Evolutionary conservation across 31 red algal genomes (phyloP).

Genomic region (Asparagopsis taxiformis): DNA sequence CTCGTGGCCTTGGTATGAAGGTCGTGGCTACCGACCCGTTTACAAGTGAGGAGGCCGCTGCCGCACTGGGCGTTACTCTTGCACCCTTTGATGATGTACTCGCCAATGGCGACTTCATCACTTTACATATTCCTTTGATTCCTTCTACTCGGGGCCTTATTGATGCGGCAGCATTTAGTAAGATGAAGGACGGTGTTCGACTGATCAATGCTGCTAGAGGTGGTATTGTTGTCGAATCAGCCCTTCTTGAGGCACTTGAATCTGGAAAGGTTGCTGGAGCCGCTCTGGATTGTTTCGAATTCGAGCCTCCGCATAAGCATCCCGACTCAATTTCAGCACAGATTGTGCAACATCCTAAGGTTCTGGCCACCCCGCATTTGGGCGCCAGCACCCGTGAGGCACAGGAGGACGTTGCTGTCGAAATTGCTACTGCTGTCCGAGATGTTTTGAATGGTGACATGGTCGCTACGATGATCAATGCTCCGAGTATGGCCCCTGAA

Average conservation of each 20-base stretch:
- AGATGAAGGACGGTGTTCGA: constrained; percentile 80
- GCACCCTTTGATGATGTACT: constrained; percentile 62
- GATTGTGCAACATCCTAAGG: constrained; percentile 71
- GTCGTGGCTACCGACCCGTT: constrained; percentile 95
- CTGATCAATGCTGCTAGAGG: constrained; percentile 97
- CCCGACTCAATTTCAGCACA: constrained; percentile 84
- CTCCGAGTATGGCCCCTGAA: constrained; percentile 76
- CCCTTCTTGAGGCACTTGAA: constrained; percentile 88
- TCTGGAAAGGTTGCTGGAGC: constrained; percentile 84
- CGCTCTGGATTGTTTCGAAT: constrained; percentile 91
- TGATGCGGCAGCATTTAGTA: constrained; percentile 54
- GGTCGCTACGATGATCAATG: constrained; percentile 93
- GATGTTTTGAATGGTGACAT: constrained; percentile 77
- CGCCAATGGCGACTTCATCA: constrained; percentile 83
- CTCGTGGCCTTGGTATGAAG: constrained; percentile 91
- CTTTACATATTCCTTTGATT: constrained; percentile 94
- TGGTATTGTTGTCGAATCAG: constrained; percentile 89
- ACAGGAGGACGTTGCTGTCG: constrained; percentile 94
- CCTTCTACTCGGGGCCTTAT: constrained; percentile 73
- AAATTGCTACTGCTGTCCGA: constrained; percentile 86
- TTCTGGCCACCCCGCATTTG: constrained; percentile 96
- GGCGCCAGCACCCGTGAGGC: constrained; percentile 97
- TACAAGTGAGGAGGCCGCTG: constrained; percentile 80
- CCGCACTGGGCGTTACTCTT: constrained; percentile 71
- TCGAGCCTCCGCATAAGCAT: constrained; percentile 89